phyloP scores from a whole-genome alignment of 2,329 filamentous ascomycete genomes.

The Sclerotinia spermophila region DNA sequence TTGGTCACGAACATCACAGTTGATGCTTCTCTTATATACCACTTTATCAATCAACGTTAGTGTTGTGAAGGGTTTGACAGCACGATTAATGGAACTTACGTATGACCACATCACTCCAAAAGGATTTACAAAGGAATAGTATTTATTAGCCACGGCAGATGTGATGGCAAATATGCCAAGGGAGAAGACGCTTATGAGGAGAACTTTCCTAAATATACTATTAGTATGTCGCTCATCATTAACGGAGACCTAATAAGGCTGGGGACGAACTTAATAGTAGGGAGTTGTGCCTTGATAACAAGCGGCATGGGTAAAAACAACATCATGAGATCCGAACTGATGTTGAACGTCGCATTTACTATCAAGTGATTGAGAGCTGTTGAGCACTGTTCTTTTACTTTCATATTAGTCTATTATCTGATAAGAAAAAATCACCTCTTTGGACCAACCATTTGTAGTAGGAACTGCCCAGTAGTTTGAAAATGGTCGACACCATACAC shows the following conservation, averaged over 20 bases:
- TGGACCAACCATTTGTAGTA: constrained; percentile 44
- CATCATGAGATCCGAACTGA: constrained; percentile 58
- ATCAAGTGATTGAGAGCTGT: constrained; percentile 55
- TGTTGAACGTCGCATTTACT: constrained; percentile 56
- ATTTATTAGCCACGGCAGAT: constrained; percentile 48
- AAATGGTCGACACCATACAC: constrained; percentile 55
- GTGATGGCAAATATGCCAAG: constrained; percentile 49
- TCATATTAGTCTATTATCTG: not conserved
- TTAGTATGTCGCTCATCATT: not conserved
- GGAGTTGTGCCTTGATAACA: constrained; percentile 44
- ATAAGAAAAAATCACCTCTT: not conserved
- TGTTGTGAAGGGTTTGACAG: not conserved
- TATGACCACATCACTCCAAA: constrained; percentile 36
- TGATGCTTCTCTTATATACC: constrained; percentile 52
- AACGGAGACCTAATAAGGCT: constrained; percentile 38
- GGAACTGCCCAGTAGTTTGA: constrained; percentile 56
- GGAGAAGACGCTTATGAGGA: constrained; percentile 47
- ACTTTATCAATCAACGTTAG: constrained; percentile 37
- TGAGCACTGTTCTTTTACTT: constrained; percentile 50
- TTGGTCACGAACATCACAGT: constrained; percentile 53
- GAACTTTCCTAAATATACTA: constrained; percentile 42
- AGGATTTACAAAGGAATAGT: constrained; percentile 42
- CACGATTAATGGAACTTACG: constrained; percentile 24
- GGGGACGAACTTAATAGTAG: constrained; percentile 35
- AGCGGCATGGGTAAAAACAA: constrained; percentile 54